These are phyloP conservation scores for Aspergillus brasiliensis DNA, from an alignment of 2,329 filamentous ascomycete genomes.

Conservation along the genomic window DNA sequence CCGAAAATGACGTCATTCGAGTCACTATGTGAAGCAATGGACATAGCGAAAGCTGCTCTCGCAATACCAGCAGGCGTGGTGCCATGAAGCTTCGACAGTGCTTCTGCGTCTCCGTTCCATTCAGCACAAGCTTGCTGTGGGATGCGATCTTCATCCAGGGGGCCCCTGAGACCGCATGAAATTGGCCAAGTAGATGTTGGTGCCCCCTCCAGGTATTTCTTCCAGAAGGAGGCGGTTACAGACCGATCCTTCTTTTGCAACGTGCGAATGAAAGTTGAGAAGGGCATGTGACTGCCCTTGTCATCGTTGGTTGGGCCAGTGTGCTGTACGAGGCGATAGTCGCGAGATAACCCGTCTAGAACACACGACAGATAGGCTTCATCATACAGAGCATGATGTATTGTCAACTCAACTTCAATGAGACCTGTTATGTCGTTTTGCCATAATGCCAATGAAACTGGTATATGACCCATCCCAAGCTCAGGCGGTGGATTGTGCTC, in stretches of 20 bases:
- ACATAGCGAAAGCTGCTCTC: conserved; percentile 6
- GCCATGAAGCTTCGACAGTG: background rate
- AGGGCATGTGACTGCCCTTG: background rate
- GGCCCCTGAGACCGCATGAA: background rate
- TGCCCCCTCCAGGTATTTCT: background rate
- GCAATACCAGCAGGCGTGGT: conserved; percentile 4
- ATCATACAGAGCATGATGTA: conserved; percentile 11
- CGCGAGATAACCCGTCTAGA: background rate
- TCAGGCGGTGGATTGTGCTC: background rate
- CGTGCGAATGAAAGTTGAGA: conserved; percentile 2
- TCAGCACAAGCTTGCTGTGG: background rate
- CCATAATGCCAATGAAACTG: background rate
- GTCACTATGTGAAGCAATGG: background rate
- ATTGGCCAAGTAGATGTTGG: background rate
- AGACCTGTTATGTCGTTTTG: background rate
- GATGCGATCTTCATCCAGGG: background rate
- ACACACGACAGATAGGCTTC: conserved; percentile 5
- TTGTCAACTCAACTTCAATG: background rate
- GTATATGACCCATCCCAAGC: background rate
- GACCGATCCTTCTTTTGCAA: background rate
- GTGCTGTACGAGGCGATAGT: background rate
- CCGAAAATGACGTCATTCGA: conserved; percentile 1
- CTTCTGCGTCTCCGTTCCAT: background rate
- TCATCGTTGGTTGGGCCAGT: background rate
- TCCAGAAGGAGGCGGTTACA: background rate